Base-by-base conservation (phyloP, 2,329 filamentous ascomycete genomes). In the Fusarium drepaniforme region DNA sequence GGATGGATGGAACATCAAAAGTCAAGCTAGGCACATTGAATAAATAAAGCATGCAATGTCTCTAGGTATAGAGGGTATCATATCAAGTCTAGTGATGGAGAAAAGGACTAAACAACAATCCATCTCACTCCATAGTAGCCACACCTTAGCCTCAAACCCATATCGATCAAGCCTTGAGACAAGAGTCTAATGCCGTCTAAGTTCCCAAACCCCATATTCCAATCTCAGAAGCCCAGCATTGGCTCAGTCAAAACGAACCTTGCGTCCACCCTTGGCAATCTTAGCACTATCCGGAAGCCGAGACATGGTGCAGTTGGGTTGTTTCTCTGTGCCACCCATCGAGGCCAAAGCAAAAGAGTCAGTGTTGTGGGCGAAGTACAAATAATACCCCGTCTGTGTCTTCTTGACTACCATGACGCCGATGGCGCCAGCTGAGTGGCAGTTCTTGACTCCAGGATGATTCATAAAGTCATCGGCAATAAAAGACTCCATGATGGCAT, bases 281-380 rank as follows among this genome's bases (percentile, higher is more conserved):
- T 86, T 85, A 77, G 87, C 86, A 77, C 87, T 82, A 53, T 87
- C 82, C 5, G 83, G 81, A 56, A 90, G 92, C 62, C 97, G 92
- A 71, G 95, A 98, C 95, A 99, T 98, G 68, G 96, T 93, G 76
- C 93, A 97, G 38, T 90, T 86, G 1, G 97, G 94, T 64, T 90
- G 90, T 57, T 86, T 87, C 75, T 98, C 96, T 30, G 91, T 89
- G 2, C 93, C 93, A 42, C 93, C 91, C 94, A 98, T 97, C 4
- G 95, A 97, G 1, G 95, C 95, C 64, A 99, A 85, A 8, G 96
- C 95, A 86, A 93, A 93, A 2, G 90, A 92, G 81, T 98, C 96
- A 1, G 97, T 99, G 80, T 98, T 99, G 86, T 99, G 97, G 1
- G 93, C 96, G 85, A 97, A 99, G 83, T 96, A 96, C 62, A 99